Percentiles rank a stretch among this genome's conserved stretches.
Evolutionary conservation across 108 stramenopile species (phyloP).

Genomic region (Cyclotella distinguenda): DNA sequence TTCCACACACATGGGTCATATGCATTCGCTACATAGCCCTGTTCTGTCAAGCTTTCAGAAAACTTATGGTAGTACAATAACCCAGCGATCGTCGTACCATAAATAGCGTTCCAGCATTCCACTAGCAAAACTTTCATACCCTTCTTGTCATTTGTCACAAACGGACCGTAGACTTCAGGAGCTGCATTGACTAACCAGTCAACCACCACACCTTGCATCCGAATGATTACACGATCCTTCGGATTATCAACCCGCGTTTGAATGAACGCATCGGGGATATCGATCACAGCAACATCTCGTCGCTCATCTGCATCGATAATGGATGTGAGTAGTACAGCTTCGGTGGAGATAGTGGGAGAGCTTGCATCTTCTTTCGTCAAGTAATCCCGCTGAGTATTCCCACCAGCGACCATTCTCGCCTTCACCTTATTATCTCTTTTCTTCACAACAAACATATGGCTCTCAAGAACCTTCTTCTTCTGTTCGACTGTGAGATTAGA

Average conservation of each 20-base stretch:
- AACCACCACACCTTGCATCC: constrained; percentile 22
- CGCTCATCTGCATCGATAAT: constrained; percentile 4
- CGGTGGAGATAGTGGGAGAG: not conserved
- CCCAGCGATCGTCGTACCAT: constrained; percentile 12
- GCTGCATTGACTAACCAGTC: constrained; percentile 31
- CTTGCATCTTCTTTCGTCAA: too few relatives aligned
- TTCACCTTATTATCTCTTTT: not conserved
- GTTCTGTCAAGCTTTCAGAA: not conserved
- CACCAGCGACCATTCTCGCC: not conserved
- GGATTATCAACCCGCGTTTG: constrained; percentile 1
- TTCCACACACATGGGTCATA: constrained; percentile 39
- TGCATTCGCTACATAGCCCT: constrained; percentile 27
- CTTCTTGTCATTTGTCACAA: not conserved
- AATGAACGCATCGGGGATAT: constrained; percentile 15
- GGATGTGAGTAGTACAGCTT: constrained; percentile 9
- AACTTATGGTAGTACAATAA: too few relatives aligned
- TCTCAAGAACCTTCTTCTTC: not conserved
- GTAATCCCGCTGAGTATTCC: not conserved
- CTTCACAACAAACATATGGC: not conserved
- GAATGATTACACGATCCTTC: not conserved
- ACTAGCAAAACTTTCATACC: constrained; percentile 7
- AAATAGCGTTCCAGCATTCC: constrained; percentile 6
- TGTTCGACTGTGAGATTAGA: not conserved
- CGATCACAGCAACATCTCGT: constrained; percentile 2
- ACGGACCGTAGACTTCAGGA: constrained; percentile 25